phyloP scores from a whole-genome alignment of 1,139 yeast genomes.

The Kodamaea fungicola region DNA sequence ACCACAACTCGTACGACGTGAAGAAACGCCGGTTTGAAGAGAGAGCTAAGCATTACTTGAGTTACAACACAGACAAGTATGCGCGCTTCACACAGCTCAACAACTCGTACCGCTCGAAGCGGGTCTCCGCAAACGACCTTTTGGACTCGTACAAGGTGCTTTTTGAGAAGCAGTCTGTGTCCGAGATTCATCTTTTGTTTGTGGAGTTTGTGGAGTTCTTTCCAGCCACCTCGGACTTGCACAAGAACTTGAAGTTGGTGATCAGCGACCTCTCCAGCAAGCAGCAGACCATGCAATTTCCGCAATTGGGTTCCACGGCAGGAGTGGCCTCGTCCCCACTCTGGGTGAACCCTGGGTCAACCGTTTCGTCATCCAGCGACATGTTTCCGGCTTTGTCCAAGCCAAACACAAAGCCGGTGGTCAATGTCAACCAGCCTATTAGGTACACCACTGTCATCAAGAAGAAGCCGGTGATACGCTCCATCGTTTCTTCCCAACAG shows the following conservation, averaged over 20 bases:
- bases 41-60: slow-evolving; percentile 75
- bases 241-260: slow-evolving; percentile 23
- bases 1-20: slow-evolving; percentile 44
- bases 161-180: slow-evolving; percentile 39
- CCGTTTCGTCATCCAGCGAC: slow-evolving; percentile 19
- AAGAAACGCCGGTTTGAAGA: slow-evolving; percentile 72
- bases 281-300: slow-evolving; percentile 26
- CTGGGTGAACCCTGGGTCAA: slow-evolving; percentile 22
- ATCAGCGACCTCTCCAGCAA: slow-evolving; percentile 20
- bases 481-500: slow-evolving; percentile 14
- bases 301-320: slow-evolving; percentile 21
- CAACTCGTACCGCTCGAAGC: slow-evolving; percentile 43
- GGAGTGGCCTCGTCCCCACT: slow-evolving; percentile 14
- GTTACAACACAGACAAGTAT: slow-evolving; percentile 48
- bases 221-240: slow-evolving; percentile 32
- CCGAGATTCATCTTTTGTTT: slow-evolving; percentile 52
- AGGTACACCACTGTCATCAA: slow-evolving; percentile 42
- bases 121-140: slow-evolving; percentile 49
- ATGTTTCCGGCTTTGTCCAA: slow-evolving; percentile 54
- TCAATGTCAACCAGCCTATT: slow-evolving; percentile 25
- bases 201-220: slow-evolving; percentile 57
- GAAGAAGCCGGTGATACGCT: slow-evolving; percentile 15
- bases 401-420: slow-evolving; percentile 21
- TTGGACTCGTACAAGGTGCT: slow-evolving; percentile 48
- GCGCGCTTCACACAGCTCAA: slow-evolving; percentile 50